These are phyloP conservation scores for Phtheirospermum japonicum DNA, from an alignment of 257 asterid genomes.

Conservation along the genomic window DNA sequence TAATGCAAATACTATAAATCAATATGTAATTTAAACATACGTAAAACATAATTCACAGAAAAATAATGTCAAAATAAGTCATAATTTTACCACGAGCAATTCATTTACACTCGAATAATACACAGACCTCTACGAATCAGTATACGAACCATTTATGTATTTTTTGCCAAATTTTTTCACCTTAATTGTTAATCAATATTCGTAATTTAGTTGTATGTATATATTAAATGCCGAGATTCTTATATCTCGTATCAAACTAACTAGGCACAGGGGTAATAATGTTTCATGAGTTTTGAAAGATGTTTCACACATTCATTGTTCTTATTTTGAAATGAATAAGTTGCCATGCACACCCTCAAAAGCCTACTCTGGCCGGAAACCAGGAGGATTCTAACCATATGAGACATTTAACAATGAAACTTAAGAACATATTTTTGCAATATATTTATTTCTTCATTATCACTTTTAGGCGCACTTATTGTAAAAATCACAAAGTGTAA, in stretches of 20 bases:
- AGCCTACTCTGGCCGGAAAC: neutral
- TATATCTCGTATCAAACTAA: neutral
- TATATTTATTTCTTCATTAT: no score
- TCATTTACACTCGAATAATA: no score
- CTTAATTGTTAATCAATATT: neutral
- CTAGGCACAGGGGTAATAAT: neutral
- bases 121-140: no score
- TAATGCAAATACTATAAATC: no score
- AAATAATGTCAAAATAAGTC: no score
- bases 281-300: neutral
- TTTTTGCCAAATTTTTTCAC: neutral
- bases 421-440: neutral
- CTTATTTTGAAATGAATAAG: neutral
- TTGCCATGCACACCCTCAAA: neutral
- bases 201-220: no score
- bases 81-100: no score
- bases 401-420: no score
- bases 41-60: no score
- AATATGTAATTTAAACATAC: no score
- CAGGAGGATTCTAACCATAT: conserved; percentile 20
- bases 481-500: neutral
- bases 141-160: neutral
- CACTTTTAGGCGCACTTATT: neutral
- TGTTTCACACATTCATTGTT: neutral
- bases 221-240: neutral